Base-by-base conservation (phyloP, 2,329 filamentous ascomycete species). In the Beauveria pseudobassiana region DNA sequence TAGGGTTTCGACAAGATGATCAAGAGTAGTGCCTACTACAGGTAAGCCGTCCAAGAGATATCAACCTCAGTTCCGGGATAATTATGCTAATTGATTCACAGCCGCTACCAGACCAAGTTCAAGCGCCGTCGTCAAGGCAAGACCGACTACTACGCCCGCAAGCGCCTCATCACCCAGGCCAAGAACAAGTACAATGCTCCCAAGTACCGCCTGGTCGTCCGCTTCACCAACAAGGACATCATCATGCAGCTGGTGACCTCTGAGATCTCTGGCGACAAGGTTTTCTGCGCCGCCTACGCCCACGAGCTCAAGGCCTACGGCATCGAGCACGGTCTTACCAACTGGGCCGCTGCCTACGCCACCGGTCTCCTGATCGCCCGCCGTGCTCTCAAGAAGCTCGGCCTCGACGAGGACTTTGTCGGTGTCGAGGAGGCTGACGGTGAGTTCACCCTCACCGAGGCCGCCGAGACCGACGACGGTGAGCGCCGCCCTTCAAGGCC, bases 141-240 rank as follows among this genome's bases (percentile, higher is more conserved):
- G 90, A 99, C 95, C 84, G 95, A 99, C 80, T 99, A 99, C 91
- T 98, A 97, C 81, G 95, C 95, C 78, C 93, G 95, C 80, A 98
- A 98, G 91, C 90, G 95, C 77, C 87, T 99, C 80, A 95, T 98
- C 86, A 93, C 91, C 84, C 95, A 99, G 87, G 95, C 95, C 83
- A 99, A 98, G 91, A 99, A 99, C 91, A 99, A 99, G 90, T 99
- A 98, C 90, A 96, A 96, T 83, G 90, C 95, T 68, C 95, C 95
- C 82, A 99, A 99, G 88, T 98, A 99, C 89, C 91, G 95, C 77
- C 89, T 99, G 76, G 95, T 99, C 70, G 91, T 99, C 78, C 95
- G 95, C 79, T 96, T 96, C 89, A 96, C 91, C 86, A 96, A 98
- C 89, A 91, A 92, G 81, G 93, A 99, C 86, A 96, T 98, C 84